A percentile compares a stretch with the other conserved stretches of the same genome.
phyloP scores from a whole-genome alignment of 2,329 filamentous ascomycete species.

The Sporothrix dimorphospora region DNA sequence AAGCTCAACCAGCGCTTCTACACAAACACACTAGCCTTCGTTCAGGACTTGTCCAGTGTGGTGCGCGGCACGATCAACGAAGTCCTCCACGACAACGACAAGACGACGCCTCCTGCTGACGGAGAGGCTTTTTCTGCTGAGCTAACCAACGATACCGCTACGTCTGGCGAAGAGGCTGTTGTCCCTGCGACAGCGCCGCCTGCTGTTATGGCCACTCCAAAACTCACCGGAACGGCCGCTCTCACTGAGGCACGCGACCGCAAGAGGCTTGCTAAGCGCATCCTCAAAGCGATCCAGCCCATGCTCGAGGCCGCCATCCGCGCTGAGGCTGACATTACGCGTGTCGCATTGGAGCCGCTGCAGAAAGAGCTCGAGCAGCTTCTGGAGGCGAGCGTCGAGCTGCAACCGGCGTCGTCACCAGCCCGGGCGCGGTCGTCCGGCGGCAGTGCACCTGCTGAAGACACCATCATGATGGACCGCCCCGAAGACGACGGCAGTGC shows the following conservation, averaged over 20 bases:
- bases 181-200: background rate
- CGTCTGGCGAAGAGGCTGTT: background rate
- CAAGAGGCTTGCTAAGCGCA: constrained; percentile 84
- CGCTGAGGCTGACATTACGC: constrained; percentile 79
- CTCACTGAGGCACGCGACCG: constrained; percentile 76
- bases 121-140: background rate
- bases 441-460: background rate
- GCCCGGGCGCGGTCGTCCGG: constrained; percentile 30
- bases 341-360: constrained; percentile 69
- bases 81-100: constrained; percentile 36
- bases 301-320: constrained; percentile 74
- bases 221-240: constrained; percentile 17
- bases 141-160: background rate
- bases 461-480: constrained; percentile 38
- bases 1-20: constrained; percentile 61
- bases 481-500: constrained; percentile 39
- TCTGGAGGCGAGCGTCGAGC: constrained; percentile 68
- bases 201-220: background rate
- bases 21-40: constrained; percentile 60
- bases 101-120: constrained; percentile 39
- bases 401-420: constrained; percentile 48
- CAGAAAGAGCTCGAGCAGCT: constrained; percentile 74
- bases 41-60: constrained; percentile 58
- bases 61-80: constrained; percentile 57
- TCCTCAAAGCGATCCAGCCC: constrained; percentile 80